Conservation (phyloP, 345 rosid species). For the Nasturtium officinale region DNA sequence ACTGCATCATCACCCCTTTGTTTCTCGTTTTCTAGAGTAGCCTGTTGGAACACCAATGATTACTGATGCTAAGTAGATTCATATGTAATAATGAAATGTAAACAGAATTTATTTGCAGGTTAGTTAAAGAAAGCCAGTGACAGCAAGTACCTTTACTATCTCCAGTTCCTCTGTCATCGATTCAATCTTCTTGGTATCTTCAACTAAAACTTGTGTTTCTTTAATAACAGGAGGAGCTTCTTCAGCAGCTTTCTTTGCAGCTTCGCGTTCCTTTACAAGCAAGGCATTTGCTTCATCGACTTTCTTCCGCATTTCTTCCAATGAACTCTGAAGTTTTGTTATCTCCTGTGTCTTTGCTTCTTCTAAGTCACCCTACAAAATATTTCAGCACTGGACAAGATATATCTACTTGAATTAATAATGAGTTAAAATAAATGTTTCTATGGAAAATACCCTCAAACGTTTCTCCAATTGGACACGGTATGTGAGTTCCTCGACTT, state of each 20-base stretch:
- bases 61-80: slow-evolving; percentile 23
- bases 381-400: no score
- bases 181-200: slow-evolving; percentile 63
- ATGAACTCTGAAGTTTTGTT: slow-evolving; percentile 51
- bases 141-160: slow-evolving; percentile 53
- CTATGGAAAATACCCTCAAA: slow-evolving; percentile 50
- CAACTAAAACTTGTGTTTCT: slow-evolving; percentile 66
- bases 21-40: slow-evolving; percentile 63
- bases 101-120: slow-evolving; percentile 16
- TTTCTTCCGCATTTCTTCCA: slow-evolving; percentile 59
- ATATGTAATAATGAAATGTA: slow-evolving; percentile 19
- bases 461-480: slow-evolving; percentile 75
- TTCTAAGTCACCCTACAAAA: slow-evolving; percentile 62
- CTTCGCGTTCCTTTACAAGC: slow-evolving; percentile 60
- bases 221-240: slow-evolving; percentile 62
- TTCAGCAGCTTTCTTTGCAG: slow-evolving; percentile 55
- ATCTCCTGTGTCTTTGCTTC: slow-evolving; percentile 63
- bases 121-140: neutral
- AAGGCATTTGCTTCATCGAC: slow-evolving; percentile 59
- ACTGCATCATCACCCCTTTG: slow-evolving; percentile 64
- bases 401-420: neutral
- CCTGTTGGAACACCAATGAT: slow-evolving; percentile 43
- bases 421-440: neutral
- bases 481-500: slow-evolving; percentile 75
- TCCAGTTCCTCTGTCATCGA: slow-evolving; percentile 59